These are phyloP conservation scores for Benincasa hispida DNA, from an alignment of 306 rosid species.

Conservation along the genomic window DNA sequence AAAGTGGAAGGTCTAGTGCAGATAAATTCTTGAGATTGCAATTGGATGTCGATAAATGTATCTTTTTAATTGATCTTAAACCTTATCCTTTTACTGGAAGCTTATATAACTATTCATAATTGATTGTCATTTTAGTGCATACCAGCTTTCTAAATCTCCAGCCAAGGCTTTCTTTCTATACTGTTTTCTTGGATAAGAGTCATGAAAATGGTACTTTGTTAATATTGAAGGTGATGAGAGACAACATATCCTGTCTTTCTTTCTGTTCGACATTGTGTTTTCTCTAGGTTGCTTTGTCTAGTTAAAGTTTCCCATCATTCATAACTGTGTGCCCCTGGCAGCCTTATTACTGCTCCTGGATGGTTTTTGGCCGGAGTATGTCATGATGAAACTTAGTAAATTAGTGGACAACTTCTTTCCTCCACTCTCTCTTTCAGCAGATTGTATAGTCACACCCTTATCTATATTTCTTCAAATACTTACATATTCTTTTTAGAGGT, in stretches of 20 bases:
- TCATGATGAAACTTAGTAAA: not conserved
- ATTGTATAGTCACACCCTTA: not conserved
- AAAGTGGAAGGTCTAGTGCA: conserved; percentile 63
- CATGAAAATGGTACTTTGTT: not conserved
- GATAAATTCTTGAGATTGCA: conserved; percentile 4
- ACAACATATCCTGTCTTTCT: not conserved
- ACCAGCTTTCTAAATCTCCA: not conserved
- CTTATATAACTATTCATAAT: not conserved
- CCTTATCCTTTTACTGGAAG: not conserved
- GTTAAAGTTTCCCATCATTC: not conserved
- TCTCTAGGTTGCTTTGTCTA: not conserved
- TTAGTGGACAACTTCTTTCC: not conserved
- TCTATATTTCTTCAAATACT: not conserved
- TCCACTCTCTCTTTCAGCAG: not conserved
- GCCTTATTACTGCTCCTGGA: not conserved
- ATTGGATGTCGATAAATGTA: conserved; percentile 8
- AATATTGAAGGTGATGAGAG: not conserved
- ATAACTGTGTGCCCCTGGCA: not conserved
- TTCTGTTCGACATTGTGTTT: not conserved
- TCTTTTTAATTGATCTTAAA: not conserved
- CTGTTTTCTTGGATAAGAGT: not conserved
- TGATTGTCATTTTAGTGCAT: not conserved
- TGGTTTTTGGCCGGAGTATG: not conserved
- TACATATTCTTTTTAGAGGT: not conserved
- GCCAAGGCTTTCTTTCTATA: not conserved